A percentile compares a stretch with the other conserved stretches of the same genome.
Evolutionary conservation across 2,329 filamentous ascomycete species (phyloP).

Genomic region (Pestalotiopsis sp.): DNA sequence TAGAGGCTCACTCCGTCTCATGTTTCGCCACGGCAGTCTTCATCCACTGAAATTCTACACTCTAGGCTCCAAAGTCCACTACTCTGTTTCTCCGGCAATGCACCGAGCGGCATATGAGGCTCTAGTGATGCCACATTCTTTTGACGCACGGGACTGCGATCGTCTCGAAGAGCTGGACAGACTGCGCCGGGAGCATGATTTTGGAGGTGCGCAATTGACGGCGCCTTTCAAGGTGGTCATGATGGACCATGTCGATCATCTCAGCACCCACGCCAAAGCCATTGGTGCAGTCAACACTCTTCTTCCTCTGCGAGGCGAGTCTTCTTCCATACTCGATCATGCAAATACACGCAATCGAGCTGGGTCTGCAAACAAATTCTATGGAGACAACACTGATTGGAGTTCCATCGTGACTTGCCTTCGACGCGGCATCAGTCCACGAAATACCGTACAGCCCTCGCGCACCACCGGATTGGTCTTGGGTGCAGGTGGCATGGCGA

Average conservation of each 20-base stretch:
- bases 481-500: constrained; percentile 72
- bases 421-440: constrained; percentile 69
- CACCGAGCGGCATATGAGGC: constrained; percentile 69
- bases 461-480: constrained; percentile 60
- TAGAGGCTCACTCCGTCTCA: constrained; percentile 57
- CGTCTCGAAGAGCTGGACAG: constrained; percentile 64
- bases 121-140: constrained; percentile 70
- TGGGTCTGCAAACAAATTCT: constrained; percentile 64
- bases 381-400: constrained; percentile 74
- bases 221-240: constrained; percentile 74
- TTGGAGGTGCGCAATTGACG: constrained; percentile 70
- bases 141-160: constrained; percentile 60
- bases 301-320: constrained; percentile 63
- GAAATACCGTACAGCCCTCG: constrained; percentile 59
- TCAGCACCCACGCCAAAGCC: constrained; percentile 69
- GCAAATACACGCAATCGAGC: constrained; percentile 62
- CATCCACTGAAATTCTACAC: constrained; percentile 72
- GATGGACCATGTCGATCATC: constrained; percentile 64
- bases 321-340: constrained; percentile 54
- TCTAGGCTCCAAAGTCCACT: constrained; percentile 68
- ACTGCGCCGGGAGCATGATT: constrained; percentile 61
- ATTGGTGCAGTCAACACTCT: constrained; percentile 76
- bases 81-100: constrained; percentile 74
- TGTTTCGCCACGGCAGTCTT: constrained; percentile 64
- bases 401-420: constrained; percentile 66